Evolutionary conservation across 1,139 yeast genomes (phyloP).

Genomic region (Geotrichum klebahnii): DNA sequence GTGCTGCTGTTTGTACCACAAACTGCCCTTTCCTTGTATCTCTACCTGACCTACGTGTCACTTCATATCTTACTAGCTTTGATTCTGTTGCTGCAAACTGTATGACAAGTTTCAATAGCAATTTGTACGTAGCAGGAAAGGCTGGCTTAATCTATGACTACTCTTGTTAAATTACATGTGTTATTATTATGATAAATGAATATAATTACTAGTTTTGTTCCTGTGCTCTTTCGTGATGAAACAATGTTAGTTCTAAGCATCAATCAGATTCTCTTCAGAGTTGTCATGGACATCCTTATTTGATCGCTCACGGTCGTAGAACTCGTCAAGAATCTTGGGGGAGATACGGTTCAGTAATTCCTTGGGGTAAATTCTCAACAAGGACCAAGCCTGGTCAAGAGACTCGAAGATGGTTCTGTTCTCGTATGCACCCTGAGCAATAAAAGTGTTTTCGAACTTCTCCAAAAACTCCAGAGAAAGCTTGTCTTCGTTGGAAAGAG

Average conservation of each 20-base stretch:
- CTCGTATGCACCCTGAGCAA: slow-evolving; percentile 94
- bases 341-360: slow-evolving; percentile 97
- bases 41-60: background rate
- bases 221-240: background rate
- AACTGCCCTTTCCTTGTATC: slow-evolving; percentile 12
- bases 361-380: slow-evolving; percentile 96
- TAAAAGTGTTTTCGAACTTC: slow-evolving; percentile 92
- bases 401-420: slow-evolving; percentile 91
- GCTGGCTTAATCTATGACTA: slow-evolving; percentile 5
- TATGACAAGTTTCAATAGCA: background rate
- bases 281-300: slow-evolving; percentile 39
- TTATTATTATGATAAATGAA: background rate
- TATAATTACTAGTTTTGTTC: background rate
- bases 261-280: slow-evolving; percentile 47
- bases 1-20: slow-evolving; percentile 3
- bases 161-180: background rate
- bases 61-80: slow-evolving; percentile 13
- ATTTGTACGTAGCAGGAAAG: slow-evolving; percentile 16
- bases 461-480: slow-evolving; percentile 94
- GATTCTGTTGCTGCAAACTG: slow-evolving; percentile 8
- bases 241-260: slow-evolving; percentile 42
- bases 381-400: slow-evolving; percentile 95
- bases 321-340: slow-evolving; percentile 91
- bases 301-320: slow-evolving; percentile 72
- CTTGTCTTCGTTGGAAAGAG: slow-evolving; percentile 94